These are phyloP conservation scores for Cinchona pubescens DNA, from an alignment of 257 asterid genomes.

Conservation along the genomic window DNA sequence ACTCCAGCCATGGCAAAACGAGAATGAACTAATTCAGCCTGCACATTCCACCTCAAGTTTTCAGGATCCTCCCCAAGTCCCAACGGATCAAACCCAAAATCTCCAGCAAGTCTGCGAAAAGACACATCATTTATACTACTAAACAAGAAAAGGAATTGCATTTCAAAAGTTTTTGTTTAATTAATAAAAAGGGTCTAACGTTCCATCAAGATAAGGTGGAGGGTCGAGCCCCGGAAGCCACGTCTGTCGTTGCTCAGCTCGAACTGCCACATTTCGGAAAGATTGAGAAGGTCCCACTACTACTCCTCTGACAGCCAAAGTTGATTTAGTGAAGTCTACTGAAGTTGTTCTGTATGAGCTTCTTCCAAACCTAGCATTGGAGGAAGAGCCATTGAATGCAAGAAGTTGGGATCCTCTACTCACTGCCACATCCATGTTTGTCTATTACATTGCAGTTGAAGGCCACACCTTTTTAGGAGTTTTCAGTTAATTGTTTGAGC, in stretches of 20 bases:
- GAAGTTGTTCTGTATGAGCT: constrained; percentile 27
- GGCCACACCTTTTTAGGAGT: constrained; percentile 12
- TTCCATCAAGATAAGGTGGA: constrained; percentile 86
- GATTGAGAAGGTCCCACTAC: constrained; percentile 23
- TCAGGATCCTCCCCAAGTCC: constrained; percentile 93
- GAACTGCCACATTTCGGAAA: constrained; percentile 33
- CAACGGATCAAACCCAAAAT: constrained; percentile 85
- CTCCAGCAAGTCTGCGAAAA: constrained; percentile 68
- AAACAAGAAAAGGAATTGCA: neutral
- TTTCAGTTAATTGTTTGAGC: constrained; percentile 15
- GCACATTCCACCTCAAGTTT: constrained; percentile 83
- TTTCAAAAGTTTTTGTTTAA: neutral
- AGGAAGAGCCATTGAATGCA: constrained; percentile 36
- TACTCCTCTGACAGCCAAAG: constrained; percentile 30
- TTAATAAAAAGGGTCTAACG: constrained; percentile 40
- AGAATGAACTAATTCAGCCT: constrained; percentile 87
- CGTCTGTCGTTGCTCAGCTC: constrained; percentile 72
- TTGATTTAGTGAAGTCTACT: constrained; percentile 26
- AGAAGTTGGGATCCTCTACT: constrained; percentile 52
- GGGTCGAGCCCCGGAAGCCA: constrained; percentile 97
- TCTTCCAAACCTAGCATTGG: constrained; percentile 39
- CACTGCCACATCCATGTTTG: constrained; percentile 46
- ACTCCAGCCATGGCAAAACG: constrained; percentile 98
- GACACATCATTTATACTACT: neutral
- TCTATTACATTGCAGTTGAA: neutral